Percentiles rank a stretch among this genome's conserved stretches.
Conservation (phyloP, 208 protist species). For the Trypanosoma melophagium region DNA sequence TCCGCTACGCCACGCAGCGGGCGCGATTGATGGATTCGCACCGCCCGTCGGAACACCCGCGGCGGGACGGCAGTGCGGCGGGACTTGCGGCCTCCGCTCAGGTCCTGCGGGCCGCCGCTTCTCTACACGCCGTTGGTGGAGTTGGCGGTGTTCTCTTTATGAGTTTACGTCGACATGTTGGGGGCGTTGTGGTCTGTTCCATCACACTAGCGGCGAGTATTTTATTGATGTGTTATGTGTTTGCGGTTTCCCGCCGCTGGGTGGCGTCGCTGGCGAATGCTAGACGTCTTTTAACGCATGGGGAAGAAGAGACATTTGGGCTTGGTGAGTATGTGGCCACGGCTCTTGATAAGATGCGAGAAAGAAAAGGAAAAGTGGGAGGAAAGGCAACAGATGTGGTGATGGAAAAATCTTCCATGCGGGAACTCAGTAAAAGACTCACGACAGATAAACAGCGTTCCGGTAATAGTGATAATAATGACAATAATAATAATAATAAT, state of each 20-base stretch:
- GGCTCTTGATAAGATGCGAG: no score
- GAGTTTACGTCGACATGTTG: conserved; percentile 49
- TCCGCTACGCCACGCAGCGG: conserved; percentile 74
- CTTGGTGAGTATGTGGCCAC: no score
- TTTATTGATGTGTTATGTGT: conserved; percentile 43
- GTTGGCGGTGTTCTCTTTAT: conserved; percentile 62
- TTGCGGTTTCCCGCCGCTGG: conserved; percentile 53
- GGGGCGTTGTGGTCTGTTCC: conserved; percentile 52
- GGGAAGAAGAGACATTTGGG: neutral
- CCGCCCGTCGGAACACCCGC: conserved; percentile 43
- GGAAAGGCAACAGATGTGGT: neutral
- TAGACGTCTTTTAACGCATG: conserved; percentile 28
- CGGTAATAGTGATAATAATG: no score
- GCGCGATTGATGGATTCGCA: conserved; percentile 70
- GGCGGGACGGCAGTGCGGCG: conserved; percentile 52
- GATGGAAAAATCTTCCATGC: neutral
- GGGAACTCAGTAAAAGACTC: no score
- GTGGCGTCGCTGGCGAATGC: conserved; percentile 46
- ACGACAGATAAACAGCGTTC: no score
- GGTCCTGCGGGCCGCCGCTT: conserved; percentile 67
- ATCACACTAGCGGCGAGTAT: conserved; percentile 45
- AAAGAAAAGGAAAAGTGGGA: no score
- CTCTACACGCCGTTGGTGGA: conserved; percentile 64
- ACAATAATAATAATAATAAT: neutral
- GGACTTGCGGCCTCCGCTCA: conserved; percentile 64